Evolutionary conservation across 73 alveolate genomes (phyloP), one percentile per base, ranked within the genome.

Genomic region (Breviolum minutum): DNA sequence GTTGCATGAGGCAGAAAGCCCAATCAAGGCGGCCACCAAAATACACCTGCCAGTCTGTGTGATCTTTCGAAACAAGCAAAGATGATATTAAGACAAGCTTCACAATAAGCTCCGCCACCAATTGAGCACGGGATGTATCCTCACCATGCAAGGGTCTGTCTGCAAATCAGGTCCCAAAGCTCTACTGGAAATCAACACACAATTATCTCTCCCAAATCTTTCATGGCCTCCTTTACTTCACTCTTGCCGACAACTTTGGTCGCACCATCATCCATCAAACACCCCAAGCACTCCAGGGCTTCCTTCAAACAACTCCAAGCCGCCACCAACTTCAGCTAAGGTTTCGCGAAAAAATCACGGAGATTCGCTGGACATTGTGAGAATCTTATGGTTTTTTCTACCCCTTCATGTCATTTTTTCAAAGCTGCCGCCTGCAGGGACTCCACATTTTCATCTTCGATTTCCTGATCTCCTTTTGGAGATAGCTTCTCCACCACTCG

Each of bases 401-500:
- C 3, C 54, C 54, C 54, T 40, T 40, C 54, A 40, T 40, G 54
- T 40, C 54, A 40, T 2, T n/a, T n/a, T 64, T 16, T 64, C 26
- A 20, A 13, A 66, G 22, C 74, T 66, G 74, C 26, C 13, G 64
- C 96, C 96, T 89, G 96, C 87, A 89, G 26, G 20, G 96, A 66
- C 61, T 89, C 96, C 96, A 89, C 96, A 40, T 89, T 89, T 14
- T 66, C 96, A 73, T 89, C 96, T 71, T 70, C 96, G 40, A 89
- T 40, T 26, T 89, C 96, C 66, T 89, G 66, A 11, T 70, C 96
- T 12, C 82, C 86, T 27, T 14, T 69, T 48, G 96, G 96, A 20
- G 96, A 89, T 14, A 89, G 80, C 87, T 89, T 89, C 96, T 89
- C 96, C 64, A 89, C 96, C 69, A 89, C 96, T 19, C 96, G 96